Conservation (phyloP, 1,284 basidiomycete genomes). For the Pseudozyma sp. region DNA sequence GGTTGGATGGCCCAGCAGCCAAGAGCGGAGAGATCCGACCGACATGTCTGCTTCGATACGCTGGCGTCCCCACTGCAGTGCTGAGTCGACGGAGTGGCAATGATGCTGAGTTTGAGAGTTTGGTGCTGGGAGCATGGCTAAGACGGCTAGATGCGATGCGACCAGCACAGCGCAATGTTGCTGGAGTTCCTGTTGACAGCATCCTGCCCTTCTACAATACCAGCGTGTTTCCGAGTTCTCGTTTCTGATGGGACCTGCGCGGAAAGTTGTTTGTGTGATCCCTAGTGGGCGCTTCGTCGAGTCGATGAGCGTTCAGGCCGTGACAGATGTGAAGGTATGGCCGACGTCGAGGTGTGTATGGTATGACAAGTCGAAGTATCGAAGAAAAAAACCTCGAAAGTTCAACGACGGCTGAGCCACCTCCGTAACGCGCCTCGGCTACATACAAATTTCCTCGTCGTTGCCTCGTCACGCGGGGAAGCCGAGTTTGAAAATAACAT, state of each 20-base stretch:
- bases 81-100: constrained; percentile 6
- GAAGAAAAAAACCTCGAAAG: neutral
- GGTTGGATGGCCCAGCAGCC: constrained; percentile 1
- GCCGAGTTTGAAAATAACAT: neutral
- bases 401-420: constrained; percentile 12
- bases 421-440: constrained; percentile 8
- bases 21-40: neutral
- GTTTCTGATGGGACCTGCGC: too few species aligned
- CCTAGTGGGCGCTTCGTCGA: too few species aligned
- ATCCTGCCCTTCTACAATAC: constrained; percentile 4
- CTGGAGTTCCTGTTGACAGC: constrained; percentile 12
- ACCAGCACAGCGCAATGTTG: constrained; percentile 15
- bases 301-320: too few species aligned
- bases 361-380: neutral
- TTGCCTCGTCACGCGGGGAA: neutral
- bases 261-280: too few species aligned
- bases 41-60: neutral
- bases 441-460: too few species aligned
- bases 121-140: neutral
- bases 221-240: too few species aligned
- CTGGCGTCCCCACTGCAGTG: neutral
- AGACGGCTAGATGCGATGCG: constrained; percentile 7
- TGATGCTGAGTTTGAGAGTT: neutral
- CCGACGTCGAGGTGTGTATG: neutral
- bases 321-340: too few species aligned